Conservation (phyloP, 768 basidiomycete species). For the Coprinellus micaceus region DNA sequence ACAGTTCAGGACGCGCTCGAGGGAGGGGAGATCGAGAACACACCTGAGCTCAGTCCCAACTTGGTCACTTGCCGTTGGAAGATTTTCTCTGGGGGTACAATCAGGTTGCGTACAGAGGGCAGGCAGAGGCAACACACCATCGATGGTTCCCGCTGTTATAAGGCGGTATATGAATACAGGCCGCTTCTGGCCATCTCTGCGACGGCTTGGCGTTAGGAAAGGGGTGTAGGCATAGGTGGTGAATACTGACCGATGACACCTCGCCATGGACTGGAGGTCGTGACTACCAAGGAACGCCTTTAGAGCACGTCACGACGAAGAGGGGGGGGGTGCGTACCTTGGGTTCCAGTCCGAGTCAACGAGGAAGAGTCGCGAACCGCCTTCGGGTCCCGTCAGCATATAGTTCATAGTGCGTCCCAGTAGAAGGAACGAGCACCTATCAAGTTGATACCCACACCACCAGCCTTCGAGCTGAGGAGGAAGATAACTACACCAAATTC, state of each 20-base stretch:
- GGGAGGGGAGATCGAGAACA: constrained; percentile 23
- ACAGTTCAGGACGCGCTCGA: too few relatives aligned
- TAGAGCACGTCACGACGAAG: background rate
- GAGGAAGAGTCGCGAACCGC: constrained; percentile 79
- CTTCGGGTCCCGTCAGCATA: constrained; percentile 24
- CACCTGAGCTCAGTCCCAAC: constrained; percentile 83
- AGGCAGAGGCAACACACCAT: constrained; percentile 46
- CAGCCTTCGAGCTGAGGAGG: constrained; percentile 88
- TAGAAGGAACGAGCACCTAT: constrained; percentile 48
- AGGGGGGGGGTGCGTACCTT: constrained; percentile 40
- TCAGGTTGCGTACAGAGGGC: background rate
- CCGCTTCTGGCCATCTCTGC: constrained; percentile 89
- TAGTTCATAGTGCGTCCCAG: background rate
- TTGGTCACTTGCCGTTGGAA: constrained; percentile 95
- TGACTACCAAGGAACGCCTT: constrained; percentile 36
- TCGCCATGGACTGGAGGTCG: constrained; percentile 96
- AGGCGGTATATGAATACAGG: constrained; percentile 89
- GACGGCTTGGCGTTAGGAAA: constrained; percentile 9
- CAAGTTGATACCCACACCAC: constrained; percentile 91
- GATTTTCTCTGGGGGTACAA: constrained; percentile 64
- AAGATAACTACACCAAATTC: constrained; percentile 63
- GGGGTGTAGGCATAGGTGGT: constrained; percentile 6
- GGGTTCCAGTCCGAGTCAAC: constrained; percentile 96
- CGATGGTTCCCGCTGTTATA: constrained; percentile 84
- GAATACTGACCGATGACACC: constrained; percentile 85